Conservation (phyloP, 495 filamentous ascomycete species). For the Astrothelium subdiscretum region DNA sequence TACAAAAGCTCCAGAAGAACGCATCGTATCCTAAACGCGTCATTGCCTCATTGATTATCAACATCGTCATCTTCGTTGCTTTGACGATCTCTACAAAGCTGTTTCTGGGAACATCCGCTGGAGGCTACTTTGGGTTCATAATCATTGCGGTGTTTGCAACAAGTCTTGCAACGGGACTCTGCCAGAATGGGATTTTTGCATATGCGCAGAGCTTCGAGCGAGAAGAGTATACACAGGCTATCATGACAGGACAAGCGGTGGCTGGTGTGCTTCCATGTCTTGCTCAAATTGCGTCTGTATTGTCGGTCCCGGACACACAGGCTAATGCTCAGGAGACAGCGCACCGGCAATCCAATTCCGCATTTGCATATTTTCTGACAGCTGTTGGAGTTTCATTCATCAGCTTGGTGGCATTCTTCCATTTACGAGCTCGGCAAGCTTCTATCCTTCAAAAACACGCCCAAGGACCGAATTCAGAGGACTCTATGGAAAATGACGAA, state of each 20-base stretch:
- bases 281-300: slow-evolving; percentile 71
- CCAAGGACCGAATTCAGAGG: not conserved
- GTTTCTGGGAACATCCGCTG: slow-evolving; percentile 47
- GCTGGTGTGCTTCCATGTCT: slow-evolving; percentile 86
- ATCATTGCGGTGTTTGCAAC: slow-evolving; percentile 72
- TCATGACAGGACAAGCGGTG: slow-evolving; percentile 90
- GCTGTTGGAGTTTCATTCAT: slow-evolving; percentile 54
- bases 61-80: slow-evolving; percentile 57
- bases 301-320: slow-evolving; percentile 45
- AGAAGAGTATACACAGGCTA: slow-evolving; percentile 82
- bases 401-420: slow-evolving; percentile 48
- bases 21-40: slow-evolving; percentile 82
- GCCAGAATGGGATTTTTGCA: slow-evolving; percentile 90
- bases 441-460: slow-evolving; percentile 4
- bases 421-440: slow-evolving; percentile 40
- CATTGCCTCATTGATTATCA: slow-evolving; percentile 58
- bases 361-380: slow-evolving; percentile 85
- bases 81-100: slow-evolving; percentile 67
- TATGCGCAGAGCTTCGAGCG: slow-evolving; percentile 76
- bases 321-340: not conserved
- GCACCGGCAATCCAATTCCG: slow-evolving; percentile 46
- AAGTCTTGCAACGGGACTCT: slow-evolving; percentile 68
- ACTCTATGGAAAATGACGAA: slow-evolving; percentile 35
- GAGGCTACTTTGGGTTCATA: slow-evolving; percentile 65
- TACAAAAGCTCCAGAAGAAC: slow-evolving; percentile 64